These are phyloP conservation scores for Petrea volubilis DNA, from an alignment of 257 asterid genomes.

Conservation along the genomic window DNA sequence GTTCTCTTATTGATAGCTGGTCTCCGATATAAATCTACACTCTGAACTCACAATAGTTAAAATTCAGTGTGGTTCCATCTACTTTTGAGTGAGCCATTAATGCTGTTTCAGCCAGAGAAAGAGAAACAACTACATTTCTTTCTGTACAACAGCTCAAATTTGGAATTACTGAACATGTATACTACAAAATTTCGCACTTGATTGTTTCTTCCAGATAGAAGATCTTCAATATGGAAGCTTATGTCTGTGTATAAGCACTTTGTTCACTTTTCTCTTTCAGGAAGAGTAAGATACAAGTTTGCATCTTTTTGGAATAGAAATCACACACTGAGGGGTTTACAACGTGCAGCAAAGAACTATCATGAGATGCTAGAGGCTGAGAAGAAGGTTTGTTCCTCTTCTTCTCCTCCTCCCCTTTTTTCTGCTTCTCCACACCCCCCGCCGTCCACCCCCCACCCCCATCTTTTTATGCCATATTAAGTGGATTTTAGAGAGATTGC, in stretches of 20 bases:
- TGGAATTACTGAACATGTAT: not conserved
- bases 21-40: not conserved
- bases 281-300: conserved; percentile 94
- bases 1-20: not conserved
- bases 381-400: conserved; percentile 67
- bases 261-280: conserved; percentile 50
- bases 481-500: conserved; percentile 6
- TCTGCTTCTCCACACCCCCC: too few relatives aligned
- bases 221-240: conserved; percentile 8
- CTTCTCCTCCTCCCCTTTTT: too few relatives aligned
- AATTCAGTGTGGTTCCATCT: not conserved
- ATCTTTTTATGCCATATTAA: conserved; percentile 12
- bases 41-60: not conserved
- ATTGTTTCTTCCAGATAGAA: not conserved
- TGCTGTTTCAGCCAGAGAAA: conserved; percentile 15
- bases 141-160: not conserved
- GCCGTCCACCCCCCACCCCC: too few relatives aligned
- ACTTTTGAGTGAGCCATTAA: not conserved
- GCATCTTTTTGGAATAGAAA: conserved; percentile 99
- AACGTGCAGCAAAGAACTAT: conserved; percentile 67
- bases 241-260: conserved; percentile 3
- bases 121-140: not conserved
- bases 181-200: not conserved
- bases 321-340: conserved; percentile 79
- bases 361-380: conserved; percentile 82